Conservation (phyloP, 2,329 filamentous ascomycete genomes). For the Stagonosporopsis rhizophila region DNA sequence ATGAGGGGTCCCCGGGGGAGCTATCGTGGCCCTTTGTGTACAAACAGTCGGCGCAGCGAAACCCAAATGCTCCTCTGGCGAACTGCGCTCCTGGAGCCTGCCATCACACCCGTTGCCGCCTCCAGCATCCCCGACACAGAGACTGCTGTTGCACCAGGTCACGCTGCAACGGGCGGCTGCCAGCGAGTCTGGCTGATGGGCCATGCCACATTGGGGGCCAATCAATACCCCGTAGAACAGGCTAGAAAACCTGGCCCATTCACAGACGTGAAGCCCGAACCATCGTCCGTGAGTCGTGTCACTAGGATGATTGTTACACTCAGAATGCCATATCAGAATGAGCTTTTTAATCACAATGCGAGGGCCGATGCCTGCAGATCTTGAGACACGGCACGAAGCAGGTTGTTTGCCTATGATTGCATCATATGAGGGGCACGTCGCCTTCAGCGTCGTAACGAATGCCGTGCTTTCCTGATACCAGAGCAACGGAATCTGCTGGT, state of each 20-base stretch:
- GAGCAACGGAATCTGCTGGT: conserved; percentile 23
- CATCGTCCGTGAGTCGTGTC: conserved; percentile 35
- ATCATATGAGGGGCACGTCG: conserved; percentile 29
- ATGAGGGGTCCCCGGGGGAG: conserved; percentile 18
- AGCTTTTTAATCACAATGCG: conserved; percentile 2
- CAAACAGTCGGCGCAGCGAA: conserved; percentile 8
- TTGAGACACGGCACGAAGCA: conserved; percentile 14
- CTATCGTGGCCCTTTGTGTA: conserved; percentile 11
- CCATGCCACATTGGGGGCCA: conserved; percentile 34
- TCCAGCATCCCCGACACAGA: background rate
- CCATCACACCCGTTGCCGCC: background rate
- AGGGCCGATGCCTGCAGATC: conserved; percentile 5
- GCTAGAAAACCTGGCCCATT: conserved; percentile 41
- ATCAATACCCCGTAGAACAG: conserved; percentile 41
- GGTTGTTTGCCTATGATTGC: conserved; percentile 28
- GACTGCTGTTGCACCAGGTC: conserved; percentile 35
- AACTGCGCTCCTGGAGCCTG: background rate
- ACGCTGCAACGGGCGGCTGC: conserved; percentile 31
- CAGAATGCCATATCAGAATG: background rate
- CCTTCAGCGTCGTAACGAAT: conserved; percentile 21
- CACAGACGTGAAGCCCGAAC: conserved; percentile 16
- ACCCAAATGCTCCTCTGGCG: background rate
- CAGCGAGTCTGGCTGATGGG: conserved; percentile 25
- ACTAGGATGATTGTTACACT: conserved; percentile 12
- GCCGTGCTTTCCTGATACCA: conserved; percentile 28